Evolutionary conservation across 306 rosid genomes (phyloP), one percentile per base, ranked within the genome.

Genomic region (Benincasa hispida): DNA sequence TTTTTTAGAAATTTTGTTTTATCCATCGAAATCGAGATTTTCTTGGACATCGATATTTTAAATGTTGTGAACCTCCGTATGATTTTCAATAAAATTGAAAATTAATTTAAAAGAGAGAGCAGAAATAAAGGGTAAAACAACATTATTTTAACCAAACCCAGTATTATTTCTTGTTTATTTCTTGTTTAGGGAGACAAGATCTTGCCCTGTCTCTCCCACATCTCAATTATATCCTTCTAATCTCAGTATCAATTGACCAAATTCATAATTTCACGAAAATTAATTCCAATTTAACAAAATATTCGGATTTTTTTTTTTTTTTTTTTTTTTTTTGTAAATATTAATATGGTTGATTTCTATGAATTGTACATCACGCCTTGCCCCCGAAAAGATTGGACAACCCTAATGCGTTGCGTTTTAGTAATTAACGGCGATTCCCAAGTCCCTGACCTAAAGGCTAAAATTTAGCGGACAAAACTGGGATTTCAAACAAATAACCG

Each of bases 401-500:
- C 35, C 5, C 75, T 37, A 22, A 69, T 14, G 37, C 76, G 75
- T 25, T 70, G 75, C 75, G 76, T 27, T 72, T 72, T 48, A 8
- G 42, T 51, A 50, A 17, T 18, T 50, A 51, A 72, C 76, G 60
- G 42, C 61, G 76, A 1, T 27, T 8, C 32, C 74, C 19, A 24
- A 69, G n/a, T 35, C 68, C 68, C 74, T 68, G 35, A 12, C 35
- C 55, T 69, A 39, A 35, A 22, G 17, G 12, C 74, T 37, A n/a
- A 19, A 10, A 47, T 39, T 70, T 30, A 27, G 12, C 47, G 76
- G 37, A 50, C 37, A 75, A 32, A 75, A 80, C 59, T 8, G 48
- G 82, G 85, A 39, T 51, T 79, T 82, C 84, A 85, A 84, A 82
- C 86, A 81, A 90, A 86, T 86, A 88, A 85, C 96, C 89, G 90